Conservation (phyloP, 352 stramenopile species). For the Peronospora belbahrii region DNA sequence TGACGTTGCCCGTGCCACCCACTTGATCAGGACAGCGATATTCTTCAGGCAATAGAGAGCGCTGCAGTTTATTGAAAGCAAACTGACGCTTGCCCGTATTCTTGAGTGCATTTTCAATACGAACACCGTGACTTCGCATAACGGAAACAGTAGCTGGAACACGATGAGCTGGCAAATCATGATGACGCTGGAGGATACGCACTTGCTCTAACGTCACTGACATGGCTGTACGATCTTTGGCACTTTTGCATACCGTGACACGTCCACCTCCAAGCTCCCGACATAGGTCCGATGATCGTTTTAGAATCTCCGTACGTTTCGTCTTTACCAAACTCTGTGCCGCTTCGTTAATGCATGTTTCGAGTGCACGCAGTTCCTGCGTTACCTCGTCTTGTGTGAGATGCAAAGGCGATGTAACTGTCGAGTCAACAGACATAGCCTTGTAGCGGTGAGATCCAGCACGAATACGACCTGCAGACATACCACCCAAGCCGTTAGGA, state of each 20-base stretch:
- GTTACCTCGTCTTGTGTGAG: slow-evolving; percentile 70
- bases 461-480: slow-evolving; percentile 27
- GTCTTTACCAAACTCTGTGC: slow-evolving; percentile 81
- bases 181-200: slow-evolving; percentile 75
- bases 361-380: slow-evolving; percentile 55
- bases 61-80: slow-evolving; percentile 86
- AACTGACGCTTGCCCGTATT: slow-evolving; percentile 86
- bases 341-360: slow-evolving; percentile 61
- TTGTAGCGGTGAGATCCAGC: slow-evolving; percentile 43
- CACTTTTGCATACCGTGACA: slow-evolving; percentile 95
- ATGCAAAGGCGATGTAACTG: slow-evolving; percentile 36
- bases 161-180: slow-evolving; percentile 65
- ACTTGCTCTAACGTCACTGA: slow-evolving; percentile 94
- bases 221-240: slow-evolving; percentile 97
- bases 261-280: slow-evolving; percentile 85
- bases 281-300: slow-evolving; percentile 73
- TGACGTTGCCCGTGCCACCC: slow-evolving; percentile 78
- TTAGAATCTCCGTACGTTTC: slow-evolving; percentile 80
- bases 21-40: slow-evolving; percentile 83
- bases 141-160: slow-evolving; percentile 77
- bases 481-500: slow-evolving; percentile 22
- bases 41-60: slow-evolving; percentile 78
- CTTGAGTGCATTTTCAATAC: slow-evolving; percentile 86
- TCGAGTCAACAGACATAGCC: slow-evolving; percentile 43
- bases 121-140: slow-evolving; percentile 82